A percentile compares a stretch with the other conserved stretches of the same genome.
Evolutionary conservation across 768 basidiomycete species (phyloP).

Genomic region (Floccularia luteovirens): DNA sequence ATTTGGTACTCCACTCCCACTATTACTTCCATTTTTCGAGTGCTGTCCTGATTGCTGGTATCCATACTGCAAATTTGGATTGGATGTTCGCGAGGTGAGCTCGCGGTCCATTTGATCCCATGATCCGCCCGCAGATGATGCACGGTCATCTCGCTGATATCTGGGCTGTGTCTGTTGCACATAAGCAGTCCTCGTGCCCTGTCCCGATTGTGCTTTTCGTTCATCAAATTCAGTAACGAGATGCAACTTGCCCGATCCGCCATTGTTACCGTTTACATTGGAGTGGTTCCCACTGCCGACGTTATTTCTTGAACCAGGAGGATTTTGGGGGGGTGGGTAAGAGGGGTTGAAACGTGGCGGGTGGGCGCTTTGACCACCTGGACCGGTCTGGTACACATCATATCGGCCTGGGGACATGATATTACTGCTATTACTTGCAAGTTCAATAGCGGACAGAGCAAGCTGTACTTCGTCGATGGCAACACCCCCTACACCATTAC

Average conservation of each 20-base stretch:
- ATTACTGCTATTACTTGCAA: constrained; percentile 31
- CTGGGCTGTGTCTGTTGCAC: background rate
- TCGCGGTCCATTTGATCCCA: constrained; percentile 68
- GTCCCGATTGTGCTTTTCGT: constrained; percentile 50
- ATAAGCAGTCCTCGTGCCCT: constrained; percentile 29
- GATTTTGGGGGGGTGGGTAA: constrained; percentile 36
- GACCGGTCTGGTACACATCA: constrained; percentile 24
- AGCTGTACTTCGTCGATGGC: constrained; percentile 72
- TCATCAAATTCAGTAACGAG: constrained; percentile 60
- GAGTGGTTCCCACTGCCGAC: too few species aligned
- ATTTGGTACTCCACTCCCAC: constrained; percentile 39
- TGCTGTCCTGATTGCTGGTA: constrained; percentile 45
- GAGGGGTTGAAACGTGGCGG: constrained; percentile 65
- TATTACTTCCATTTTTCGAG: constrained; percentile 22
- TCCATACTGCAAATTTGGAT: constrained; percentile 59
- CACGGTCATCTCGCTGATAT: constrained; percentile 17
- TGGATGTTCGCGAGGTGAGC: constrained; percentile 51
- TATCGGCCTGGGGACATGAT: constrained; percentile 10
- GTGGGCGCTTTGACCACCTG: constrained; percentile 44
- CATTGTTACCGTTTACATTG: constrained; percentile 30
- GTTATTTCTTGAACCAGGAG: constrained; percentile 25
- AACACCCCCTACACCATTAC: constrained; percentile 20
- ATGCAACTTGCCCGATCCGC: constrained; percentile 34
- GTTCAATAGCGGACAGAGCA: constrained; percentile 63
- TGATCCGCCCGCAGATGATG: constrained; percentile 24